These are phyloP conservation scores for Pseudonitzschia pungens DNA, from an alignment of 108 stramenopile species.

Conservation along the genomic window DNA sequence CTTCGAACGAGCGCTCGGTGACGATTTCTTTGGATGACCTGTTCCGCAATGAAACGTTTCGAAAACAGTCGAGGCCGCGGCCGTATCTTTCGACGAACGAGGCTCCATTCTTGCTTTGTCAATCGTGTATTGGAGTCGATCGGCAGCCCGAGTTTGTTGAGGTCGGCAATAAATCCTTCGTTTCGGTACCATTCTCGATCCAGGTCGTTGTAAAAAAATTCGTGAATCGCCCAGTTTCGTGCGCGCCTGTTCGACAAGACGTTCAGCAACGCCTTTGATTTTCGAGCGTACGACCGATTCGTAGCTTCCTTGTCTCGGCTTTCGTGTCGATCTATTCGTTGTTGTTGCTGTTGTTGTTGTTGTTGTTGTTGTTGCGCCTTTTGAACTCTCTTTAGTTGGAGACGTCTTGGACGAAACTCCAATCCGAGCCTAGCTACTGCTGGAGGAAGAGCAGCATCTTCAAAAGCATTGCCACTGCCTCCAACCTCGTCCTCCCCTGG, in stretches of 20 bases:
- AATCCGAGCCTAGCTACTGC: conserved; percentile 8
- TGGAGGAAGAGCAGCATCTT: background rate
- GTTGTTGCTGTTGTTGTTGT: too few species aligned
- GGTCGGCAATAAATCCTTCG: conserved; percentile 19
- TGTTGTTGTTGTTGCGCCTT: background rate
- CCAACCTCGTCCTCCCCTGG: too few species aligned
- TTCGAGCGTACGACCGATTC: background rate
- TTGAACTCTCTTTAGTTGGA: background rate
- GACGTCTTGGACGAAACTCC: background rate
- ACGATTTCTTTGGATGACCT: conserved; percentile 23
- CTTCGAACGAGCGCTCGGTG: conserved; percentile 23
- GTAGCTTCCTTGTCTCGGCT: background rate
- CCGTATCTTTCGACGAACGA: conserved; percentile 24
- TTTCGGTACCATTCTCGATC: conserved; percentile 33
- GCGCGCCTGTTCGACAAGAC: conserved; percentile 7
- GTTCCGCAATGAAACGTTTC: conserved; percentile 16
- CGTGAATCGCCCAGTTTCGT: conserved; percentile 26
- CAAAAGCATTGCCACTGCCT: background rate
- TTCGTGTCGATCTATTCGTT: background rate
- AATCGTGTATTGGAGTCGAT: conserved; percentile 9
- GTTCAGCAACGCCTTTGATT: background rate
- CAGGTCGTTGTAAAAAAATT: conserved; percentile 44
- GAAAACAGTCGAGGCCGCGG: conserved; percentile 32
- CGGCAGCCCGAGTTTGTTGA: background rate
- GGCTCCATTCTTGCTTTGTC: conserved; percentile 38